Base-by-base conservation (phyloP, 345 rosid genomes). In the Euphorbia pulcherrima region DNA sequence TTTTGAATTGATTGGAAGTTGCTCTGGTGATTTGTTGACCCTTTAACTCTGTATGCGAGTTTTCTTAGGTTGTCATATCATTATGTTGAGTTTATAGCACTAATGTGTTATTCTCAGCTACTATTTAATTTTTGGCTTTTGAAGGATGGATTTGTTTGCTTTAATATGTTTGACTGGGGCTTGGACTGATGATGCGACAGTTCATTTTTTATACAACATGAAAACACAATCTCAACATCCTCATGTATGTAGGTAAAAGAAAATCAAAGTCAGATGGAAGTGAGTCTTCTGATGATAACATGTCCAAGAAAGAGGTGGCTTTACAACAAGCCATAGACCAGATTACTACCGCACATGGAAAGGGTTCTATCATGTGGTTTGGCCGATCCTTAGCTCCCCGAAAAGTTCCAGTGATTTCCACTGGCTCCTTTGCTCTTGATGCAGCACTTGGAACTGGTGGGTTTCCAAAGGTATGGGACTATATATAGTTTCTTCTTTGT, bases 321-420 rank as follows among this genome's bases (percentile, higher is more conserved):
- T 74, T 95, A 18, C 85, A 95, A 60, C 92, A 86, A 61, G 99
- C 98, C 23, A 67, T 95, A 70, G 97, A 90, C 77, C 97, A 92
- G 78, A 92, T 95, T 20, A 90, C 93, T 1, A 83, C 81, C 39
- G 62, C 90, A 2, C 92, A 84, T 72, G 97, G 98, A 41, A 92
- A 92, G 81, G 99, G 97, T 3, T 79, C 98, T 1, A 88, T 92
- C 14, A 92, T 92, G 97, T 94, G 96, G 92, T 89, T 90, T 20
- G 97, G 97, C 61, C 85, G 89, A 35, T 86, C 92, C 35, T 73
- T 67, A 50, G 64, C 90, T 68, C 84, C 88, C 29, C 81, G 80
- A 77, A 72, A 88, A 69, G 88, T 90, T 60, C 97, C 98, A 0
- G 97, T 92, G 54, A 74, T 87, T 68, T 92, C 99, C 46, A 90